Conservation (phyloP, 805 yeast species). For the Pichia exigua region DNA sequence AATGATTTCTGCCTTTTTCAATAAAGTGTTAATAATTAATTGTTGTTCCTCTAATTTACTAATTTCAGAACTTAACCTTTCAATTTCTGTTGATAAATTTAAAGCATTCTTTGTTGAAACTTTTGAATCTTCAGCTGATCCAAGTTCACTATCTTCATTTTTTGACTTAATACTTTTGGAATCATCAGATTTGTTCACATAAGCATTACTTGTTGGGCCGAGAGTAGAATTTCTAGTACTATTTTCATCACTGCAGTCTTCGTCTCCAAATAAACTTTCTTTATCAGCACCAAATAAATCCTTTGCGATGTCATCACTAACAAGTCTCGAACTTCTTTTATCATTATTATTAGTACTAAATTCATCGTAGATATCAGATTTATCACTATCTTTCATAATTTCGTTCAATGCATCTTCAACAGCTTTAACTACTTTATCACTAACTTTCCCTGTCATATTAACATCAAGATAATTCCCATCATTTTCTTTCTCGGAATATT, state of each 20-base stretch:
- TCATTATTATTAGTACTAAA: background rate
- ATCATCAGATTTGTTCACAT: background rate
- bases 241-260: background rate
- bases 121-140: constrained; percentile 20
- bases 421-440: constrained; percentile 45
- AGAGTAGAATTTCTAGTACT: background rate
- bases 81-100: constrained; percentile 59
- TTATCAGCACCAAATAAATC: constrained; percentile 26
- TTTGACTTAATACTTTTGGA: background rate
- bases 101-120: constrained; percentile 65
- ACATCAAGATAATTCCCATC: constrained; percentile 25
- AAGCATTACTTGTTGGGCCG: background rate
- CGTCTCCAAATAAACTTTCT: constrained; percentile 17
- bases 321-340: constrained; percentile 18
- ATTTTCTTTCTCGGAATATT: constrained; percentile 23
- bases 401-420: constrained; percentile 62
- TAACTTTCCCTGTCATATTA: constrained; percentile 27
- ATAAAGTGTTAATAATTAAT: constrained; percentile 54
- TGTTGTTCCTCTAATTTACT: constrained; percentile 54
- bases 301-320: constrained; percentile 25
- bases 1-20: constrained; percentile 78
- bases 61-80: constrained; percentile 48
- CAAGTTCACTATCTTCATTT: background rate
- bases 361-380: background rate
- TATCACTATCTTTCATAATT: constrained; percentile 37